A percentile compares a stretch with the other conserved stretches of the same genome.
Evolutionary conservation across 768 basidiomycete species (phyloP).

Genomic region (Lyophyllum shimeji): DNA sequence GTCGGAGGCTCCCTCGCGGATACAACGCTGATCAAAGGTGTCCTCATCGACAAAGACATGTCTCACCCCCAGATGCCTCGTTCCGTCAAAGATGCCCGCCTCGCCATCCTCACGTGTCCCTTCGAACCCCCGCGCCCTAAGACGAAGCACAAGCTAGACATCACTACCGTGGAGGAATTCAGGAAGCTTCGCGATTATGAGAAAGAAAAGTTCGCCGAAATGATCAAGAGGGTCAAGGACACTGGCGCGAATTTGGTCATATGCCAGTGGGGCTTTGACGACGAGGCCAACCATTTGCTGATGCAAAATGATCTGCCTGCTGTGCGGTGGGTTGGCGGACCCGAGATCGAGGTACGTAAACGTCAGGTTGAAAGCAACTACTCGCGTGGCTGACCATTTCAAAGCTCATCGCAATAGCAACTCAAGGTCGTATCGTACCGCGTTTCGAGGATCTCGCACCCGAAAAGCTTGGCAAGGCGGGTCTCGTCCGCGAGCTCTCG

Average conservation of each 20-base stretch:
- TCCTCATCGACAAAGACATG: slow-evolving; percentile 99
- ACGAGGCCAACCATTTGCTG: slow-evolving; percentile 96
- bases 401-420: slow-evolving; percentile 96
- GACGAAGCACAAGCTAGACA: slow-evolving; percentile 99
- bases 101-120: slow-evolving; percentile 97
- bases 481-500: slow-evolving; percentile 88
- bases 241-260: slow-evolving; percentile 98
- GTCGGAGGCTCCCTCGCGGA: slow-evolving; percentile 97
- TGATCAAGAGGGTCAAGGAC: slow-evolving; percentile 96
- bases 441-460: slow-evolving; percentile 93
- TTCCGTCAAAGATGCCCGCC: slow-evolving; percentile 79
- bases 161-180: slow-evolving; percentile 95
- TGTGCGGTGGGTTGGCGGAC: slow-evolving; percentile 98
- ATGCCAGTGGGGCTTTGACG: slow-evolving; percentile 99
- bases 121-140: slow-evolving; percentile 99
- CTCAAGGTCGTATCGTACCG: slow-evolving; percentile 96
- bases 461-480: slow-evolving; percentile 91
- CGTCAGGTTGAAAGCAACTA: neutral
- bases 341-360: slow-evolving; percentile 87
- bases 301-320: slow-evolving; percentile 98
- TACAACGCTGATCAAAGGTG: slow-evolving; percentile 92
- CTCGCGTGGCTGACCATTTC: slow-evolving; percentile 1
- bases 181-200: slow-evolving; percentile 94
- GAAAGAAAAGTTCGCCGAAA: slow-evolving; percentile 92
- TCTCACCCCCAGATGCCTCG: slow-evolving; percentile 98